Evolutionary conservation across 129 eudicot species (phyloP), one percentile per base, ranked within the genome.

Genomic region (Sambucus nigra): DNA sequence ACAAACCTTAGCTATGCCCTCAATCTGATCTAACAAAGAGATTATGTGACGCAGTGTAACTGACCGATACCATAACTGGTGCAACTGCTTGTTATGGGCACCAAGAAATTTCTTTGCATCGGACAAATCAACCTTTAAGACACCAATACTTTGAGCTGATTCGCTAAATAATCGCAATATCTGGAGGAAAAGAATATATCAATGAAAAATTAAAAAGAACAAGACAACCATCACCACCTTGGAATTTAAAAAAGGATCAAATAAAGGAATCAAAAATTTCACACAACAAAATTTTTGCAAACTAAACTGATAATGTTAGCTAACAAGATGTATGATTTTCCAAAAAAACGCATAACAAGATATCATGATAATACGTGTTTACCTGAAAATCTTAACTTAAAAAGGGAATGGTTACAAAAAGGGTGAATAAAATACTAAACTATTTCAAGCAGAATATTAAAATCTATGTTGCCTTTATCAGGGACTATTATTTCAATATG

Each of bases 31-130:
- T 71, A 92, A 71, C 73, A 92, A 76, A 32, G 99, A 69, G 41
- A 92, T 92, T 31, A 92, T 92, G 59, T 92, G 95, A 53, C 99
- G 77, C 73, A 92, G 68, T 27, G 99, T 92, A 69, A 92, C 94
- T 7, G 99, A 92, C 20, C 99, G 91, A 70, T 86, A 92, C 94
- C 91, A 86, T 39, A 92, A 68, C 72, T 92, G 99, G 62, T 92
- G 95, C 80, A 92, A 75, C 79, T 92, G 99, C 69, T 82, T 86
- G 60, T 92, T 92, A 55, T 83, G 87, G 26, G 99, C 83, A 64
- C 95, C 89, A n/a, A 92, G 86, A 31, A 76, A 79, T 56, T 50
- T 86, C 71, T 92, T 92, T 17, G 99, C 95, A 38, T 80, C 86
- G 2, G 84, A 84, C 66, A 92, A 70, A 70, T 92, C 99, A 64